Evolutionary conservation across 306 rosid species (phyloP), one percentile per base, ranked within the genome.

Genomic region (Rosa rugosa): DNA sequence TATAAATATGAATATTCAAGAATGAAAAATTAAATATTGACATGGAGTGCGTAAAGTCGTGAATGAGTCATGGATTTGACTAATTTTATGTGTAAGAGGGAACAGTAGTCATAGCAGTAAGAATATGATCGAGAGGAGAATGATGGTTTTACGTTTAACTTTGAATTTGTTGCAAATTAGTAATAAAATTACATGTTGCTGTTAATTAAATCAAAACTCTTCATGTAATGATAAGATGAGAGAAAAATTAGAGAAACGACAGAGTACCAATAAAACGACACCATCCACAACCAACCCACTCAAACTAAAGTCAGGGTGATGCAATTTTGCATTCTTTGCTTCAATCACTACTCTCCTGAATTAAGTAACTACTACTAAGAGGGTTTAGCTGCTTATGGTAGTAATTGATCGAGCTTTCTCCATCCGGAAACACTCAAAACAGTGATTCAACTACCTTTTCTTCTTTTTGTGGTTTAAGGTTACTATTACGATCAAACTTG

Each of bases 101-200:
- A 31, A 59, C 44, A 31, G 42, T 13, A 62, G 44, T 64, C 69
- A 0, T 22, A 6, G 69, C 16, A 34, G 45, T 63, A 16, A 31
- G 67, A 60, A 60, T 62, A 63, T 13, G 68, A 27, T 63, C 42
- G 69, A 62, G 38, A 62, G 36, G 64, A 22, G 64, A 18, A 54
- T 23, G 5, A 22, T 8, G 34, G 34, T 22, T 54, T 54, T 54
- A 49, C 5, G 53, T 18, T 56, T 22, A 2, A 56, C 4, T 1
- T 27, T 12, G 5, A 34, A 27, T 62, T 11, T 11, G 18, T 1
- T 62, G 18, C 9, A 5, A 27, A 62, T 22, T 1, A 59, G 2
- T 57, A 53, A 53, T 6, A 8, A 51, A 54, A 20, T 54, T 25
- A 27, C 16, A 23, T 9, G 34, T 22, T 10, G 68, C 36, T 63